Base-by-base conservation (phyloP, 495 filamentous ascomycete species). In the Neurospora sp. region DNA sequence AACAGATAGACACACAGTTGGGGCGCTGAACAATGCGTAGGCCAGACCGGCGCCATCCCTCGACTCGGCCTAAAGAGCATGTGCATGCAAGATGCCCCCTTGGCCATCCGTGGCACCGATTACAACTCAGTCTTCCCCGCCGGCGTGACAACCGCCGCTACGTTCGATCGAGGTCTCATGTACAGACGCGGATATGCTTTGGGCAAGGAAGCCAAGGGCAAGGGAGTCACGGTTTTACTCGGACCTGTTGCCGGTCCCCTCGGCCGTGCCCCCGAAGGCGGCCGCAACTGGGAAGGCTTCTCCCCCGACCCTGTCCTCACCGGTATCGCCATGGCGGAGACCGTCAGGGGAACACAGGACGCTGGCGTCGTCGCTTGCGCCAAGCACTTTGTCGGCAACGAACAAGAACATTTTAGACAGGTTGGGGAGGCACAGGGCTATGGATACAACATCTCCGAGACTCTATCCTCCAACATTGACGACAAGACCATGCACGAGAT, bases 401-500 rank as follows among this genome's bases (percentile, higher is more conserved):
- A 89, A 75, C 87, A 89, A 77, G 93, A 96, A 77, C 90, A 97
- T 80, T 97, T 96, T 86, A 91, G 96, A 73, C 91, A 96, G 79
- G 80, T 81, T 0, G 80, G 84, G n/a, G 91, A 94, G 78, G 86
- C 89, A 4, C 79, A 79, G 62, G 86, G 83, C 18, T 91, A 88
- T 74, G 90, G 90, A 3, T 90, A 86, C 79, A 86, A 90, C 74
- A 91, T 93, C 72, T 80, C 77, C 35, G 88, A 94, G 71, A 83
- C 85, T 37, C 69, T 91, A 6, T 96, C 93, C 78, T 89, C 91
- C 18, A 99, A 98, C 79, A 83, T 98, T 18, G 96, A 98, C 79
- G 96, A 99, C 82, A 91, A 89, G 80, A 96, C 95, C 4, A 88
- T 99, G 89, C 96, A 99, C 81, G 96, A 99, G 81, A 78, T 96